Evolutionary conservation across 1,284 basidiomycete species (phyloP).

Genomic region (Golubevia pallescens): DNA sequence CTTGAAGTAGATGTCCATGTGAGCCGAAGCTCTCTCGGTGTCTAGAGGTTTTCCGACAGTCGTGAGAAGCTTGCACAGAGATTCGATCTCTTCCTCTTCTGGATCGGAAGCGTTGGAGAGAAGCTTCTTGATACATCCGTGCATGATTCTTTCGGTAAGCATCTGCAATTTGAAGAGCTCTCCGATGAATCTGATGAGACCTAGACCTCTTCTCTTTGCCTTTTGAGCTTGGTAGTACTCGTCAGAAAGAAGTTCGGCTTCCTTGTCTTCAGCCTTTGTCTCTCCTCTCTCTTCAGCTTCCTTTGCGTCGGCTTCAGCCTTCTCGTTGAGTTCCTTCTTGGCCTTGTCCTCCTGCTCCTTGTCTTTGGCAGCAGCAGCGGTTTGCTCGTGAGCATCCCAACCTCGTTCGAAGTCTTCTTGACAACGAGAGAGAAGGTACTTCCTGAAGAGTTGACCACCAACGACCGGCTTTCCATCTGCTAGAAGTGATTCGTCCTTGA

Average conservation of each 20-base stretch:
- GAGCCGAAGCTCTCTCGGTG: constrained; percentile 74
- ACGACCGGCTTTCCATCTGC: constrained; percentile 80
- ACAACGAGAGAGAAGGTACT: constrained; percentile 89
- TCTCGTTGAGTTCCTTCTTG: constrained; percentile 67
- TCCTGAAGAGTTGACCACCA: constrained; percentile 84
- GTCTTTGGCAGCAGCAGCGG: constrained; percentile 68
- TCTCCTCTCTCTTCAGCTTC: constrained; percentile 69
- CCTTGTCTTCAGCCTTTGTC: constrained; percentile 59
- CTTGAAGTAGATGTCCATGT: constrained; percentile 91
- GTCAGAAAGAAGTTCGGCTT: constrained; percentile 75
- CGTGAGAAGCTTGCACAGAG: constrained; percentile 86
- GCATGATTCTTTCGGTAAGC: constrained; percentile 93
- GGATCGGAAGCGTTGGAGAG: constrained; percentile 89
- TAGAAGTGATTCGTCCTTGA: constrained; percentile 86
- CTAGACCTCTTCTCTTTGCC: constrained; percentile 94
- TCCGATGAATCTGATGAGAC: constrained; percentile 96
- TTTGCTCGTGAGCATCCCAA: constrained; percentile 70
- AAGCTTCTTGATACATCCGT: constrained; percentile 92
- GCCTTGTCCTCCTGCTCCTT: constrained; percentile 70
- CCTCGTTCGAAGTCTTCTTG: constrained; percentile 93
- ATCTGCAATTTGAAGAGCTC: constrained; percentile 96
- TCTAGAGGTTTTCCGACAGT: constrained; percentile 87
- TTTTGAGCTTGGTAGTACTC: constrained; percentile 97
- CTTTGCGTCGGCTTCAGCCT: constrained; percentile 68
- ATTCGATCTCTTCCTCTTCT: constrained; percentile 97